Evolutionary conservation across 495 filamentous ascomycete species (phyloP).

Genomic region (Penicillium antarcticum): DNA sequence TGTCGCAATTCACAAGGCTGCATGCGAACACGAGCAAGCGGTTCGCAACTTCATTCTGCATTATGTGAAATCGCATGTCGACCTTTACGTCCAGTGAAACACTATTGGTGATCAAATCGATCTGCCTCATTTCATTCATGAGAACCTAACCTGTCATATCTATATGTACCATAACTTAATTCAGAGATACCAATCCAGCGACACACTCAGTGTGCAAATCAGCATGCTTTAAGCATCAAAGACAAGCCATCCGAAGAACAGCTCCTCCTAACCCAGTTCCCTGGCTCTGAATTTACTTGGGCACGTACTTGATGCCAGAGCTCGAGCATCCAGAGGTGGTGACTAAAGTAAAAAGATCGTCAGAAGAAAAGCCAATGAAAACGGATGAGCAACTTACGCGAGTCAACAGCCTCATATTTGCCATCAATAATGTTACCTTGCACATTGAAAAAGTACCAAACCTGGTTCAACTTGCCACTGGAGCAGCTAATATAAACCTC

Average conservation of each 20-base stretch:
- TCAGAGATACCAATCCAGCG: conserved; percentile 1
- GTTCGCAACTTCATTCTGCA: not conserved
- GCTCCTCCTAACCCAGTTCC: not conserved
- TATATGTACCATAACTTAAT: conserved; percentile 4
- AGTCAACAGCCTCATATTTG: conserved; percentile 55
- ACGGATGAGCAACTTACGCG: conserved; percentile 35
- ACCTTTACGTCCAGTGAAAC: not conserved
- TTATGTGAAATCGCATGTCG: not conserved
- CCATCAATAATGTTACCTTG: conserved; percentile 68
- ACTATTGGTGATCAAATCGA: not conserved
- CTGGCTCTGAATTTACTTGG: conserved; percentile 34
- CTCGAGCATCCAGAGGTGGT: conserved; percentile 52
- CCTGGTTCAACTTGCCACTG: conserved; percentile 56
- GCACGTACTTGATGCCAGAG: conserved; percentile 58
- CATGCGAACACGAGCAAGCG: not conserved
- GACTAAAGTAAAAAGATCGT: conserved; percentile 30
- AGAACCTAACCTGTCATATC: not conserved
- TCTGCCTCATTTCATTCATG: not conserved
- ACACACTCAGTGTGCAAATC: not conserved
- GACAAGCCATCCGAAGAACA: not conserved
- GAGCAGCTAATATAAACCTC: conserved; percentile 63
- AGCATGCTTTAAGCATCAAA: not conserved
- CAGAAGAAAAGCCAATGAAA: not conserved
- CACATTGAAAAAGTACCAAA: conserved; percentile 77
- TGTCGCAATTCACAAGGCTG: too few species aligned